Percentiles rank a stretch among this genome's conserved stretches.
These are phyloP conservation scores for Epicoccum sorghinum DNA, from an alignment of 2,329 filamentous ascomycete genomes.

Conservation along the genomic window DNA sequence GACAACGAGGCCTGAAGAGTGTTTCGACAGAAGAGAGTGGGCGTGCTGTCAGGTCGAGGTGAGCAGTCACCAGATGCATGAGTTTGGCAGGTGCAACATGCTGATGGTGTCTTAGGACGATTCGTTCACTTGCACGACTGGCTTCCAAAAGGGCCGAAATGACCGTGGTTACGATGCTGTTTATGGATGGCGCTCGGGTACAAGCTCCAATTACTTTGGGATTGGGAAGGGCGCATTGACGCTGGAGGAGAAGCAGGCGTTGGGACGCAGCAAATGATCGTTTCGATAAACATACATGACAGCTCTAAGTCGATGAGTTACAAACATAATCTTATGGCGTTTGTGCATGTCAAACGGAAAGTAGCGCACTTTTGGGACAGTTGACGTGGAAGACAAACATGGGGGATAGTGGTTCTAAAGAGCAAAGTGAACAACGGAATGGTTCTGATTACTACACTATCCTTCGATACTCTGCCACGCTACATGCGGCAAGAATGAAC, in stretches of 20 bases:
- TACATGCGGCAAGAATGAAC: constrained; percentile 2
- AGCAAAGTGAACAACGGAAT: background rate
- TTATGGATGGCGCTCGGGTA: constrained; percentile 8
- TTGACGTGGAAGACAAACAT: too few relatives aligned
- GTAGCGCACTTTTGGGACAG: too few relatives aligned
- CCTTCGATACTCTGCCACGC: constrained; percentile 9
- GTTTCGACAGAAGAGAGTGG: background rate
- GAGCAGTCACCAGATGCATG: too few relatives aligned
- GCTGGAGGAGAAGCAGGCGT: background rate
- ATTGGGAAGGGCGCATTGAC: constrained; percentile 1
- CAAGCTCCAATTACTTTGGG: background rate
- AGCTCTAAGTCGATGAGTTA: too few relatives aligned
- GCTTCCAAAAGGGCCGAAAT: background rate
- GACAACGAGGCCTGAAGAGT: background rate
- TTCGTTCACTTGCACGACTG: background rate
- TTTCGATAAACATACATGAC: background rate
- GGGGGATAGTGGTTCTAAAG: too few relatives aligned
- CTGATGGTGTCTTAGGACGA: background rate
- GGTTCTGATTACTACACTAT: constrained; percentile 5
- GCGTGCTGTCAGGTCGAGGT: background rate
- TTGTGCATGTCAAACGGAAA: too few relatives aligned
- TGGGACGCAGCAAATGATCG: background rate
- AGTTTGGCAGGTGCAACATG: background rate
- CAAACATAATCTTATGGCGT: too few relatives aligned
- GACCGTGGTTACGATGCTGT: background rate